These are phyloP conservation scores for Gossypium turneri DNA, from an alignment of 345 rosid species.

Conservation along the genomic window DNA sequence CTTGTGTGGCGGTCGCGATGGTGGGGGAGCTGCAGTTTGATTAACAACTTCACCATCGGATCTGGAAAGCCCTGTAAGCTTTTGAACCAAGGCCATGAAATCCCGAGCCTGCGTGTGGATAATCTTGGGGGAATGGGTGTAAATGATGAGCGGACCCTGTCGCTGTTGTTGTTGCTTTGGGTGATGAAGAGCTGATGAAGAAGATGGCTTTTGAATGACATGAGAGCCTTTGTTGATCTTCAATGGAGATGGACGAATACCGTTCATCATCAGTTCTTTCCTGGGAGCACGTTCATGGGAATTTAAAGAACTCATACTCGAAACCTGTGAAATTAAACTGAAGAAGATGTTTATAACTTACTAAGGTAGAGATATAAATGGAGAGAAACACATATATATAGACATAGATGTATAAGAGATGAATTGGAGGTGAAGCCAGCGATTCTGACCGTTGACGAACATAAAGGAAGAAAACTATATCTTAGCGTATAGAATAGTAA, in stretches of 20 bases:
- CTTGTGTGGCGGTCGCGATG: not conserved
- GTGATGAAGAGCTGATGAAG: not conserved
- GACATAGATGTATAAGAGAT: not conserved
- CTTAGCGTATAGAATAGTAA: not conserved
- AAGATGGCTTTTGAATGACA: slow-evolving; percentile 34
- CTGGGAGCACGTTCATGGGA: slow-evolving; percentile 21
- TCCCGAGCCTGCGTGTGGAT: slow-evolving; percentile 75
- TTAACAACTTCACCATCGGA: slow-evolving; percentile 8
- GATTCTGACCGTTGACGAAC: slow-evolving; percentile 71
- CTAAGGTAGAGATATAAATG: not conserved
- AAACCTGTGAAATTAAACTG: not conserved
- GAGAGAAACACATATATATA: not conserved
- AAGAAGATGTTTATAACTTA: not conserved
- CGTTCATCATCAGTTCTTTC: slow-evolving; percentile 24
- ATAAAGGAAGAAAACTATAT: not conserved
- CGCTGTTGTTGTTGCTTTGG: slow-evolving; percentile 23
- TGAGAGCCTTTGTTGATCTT: slow-evolving; percentile 44
- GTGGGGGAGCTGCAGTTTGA: not conserved
- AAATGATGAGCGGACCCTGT: slow-evolving; percentile 53
- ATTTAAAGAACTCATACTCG: slow-evolving; percentile 33
- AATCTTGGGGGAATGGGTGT: slow-evolving; percentile 61
- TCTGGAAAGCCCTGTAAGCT: slow-evolving; percentile 53
- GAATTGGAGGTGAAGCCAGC: slow-evolving; percentile 36
- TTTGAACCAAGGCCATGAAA: slow-evolving; percentile 81
- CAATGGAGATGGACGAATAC: slow-evolving; percentile 35